Conservation (phyloP, 371 early-diverging fungal genomes). For the Vairimorpha necatrix region DNA sequence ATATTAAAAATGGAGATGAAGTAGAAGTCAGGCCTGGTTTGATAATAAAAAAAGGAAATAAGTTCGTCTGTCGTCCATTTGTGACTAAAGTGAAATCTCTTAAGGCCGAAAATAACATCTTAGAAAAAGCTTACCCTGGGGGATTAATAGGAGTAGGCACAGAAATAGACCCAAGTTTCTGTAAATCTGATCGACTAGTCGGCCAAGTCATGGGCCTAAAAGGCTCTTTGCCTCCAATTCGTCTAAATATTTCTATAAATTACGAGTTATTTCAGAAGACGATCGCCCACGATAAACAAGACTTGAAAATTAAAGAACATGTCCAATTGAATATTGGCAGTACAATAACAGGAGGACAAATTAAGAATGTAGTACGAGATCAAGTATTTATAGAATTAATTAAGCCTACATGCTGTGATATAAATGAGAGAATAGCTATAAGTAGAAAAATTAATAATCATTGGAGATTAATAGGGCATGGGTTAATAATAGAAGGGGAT, state of each 20-base stretch:
- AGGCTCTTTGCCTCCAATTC: conserved; percentile 88
- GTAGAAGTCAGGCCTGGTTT: conserved; percentile 99
- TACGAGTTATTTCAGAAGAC: conserved; percentile 90
- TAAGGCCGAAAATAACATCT: conserved; percentile 81
- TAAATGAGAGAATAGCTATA: conserved; percentile 92
- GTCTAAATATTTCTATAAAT: conserved; percentile 84
- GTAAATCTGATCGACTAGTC: conserved; percentile 94
- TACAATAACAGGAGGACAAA: conserved; percentile 87
- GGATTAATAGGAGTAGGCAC: conserved; percentile 99
- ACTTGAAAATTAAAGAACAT: conserved; percentile 83
- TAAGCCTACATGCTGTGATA: conserved; percentile 90
- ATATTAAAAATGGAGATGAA: conserved; percentile 84
- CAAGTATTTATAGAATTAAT: conserved; percentile 80
- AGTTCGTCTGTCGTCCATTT: conserved; percentile 80
- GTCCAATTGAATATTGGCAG: conserved; percentile 96
- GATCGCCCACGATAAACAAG: conserved; percentile 77
- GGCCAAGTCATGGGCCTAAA: conserved; percentile 95
- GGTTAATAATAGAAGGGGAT: conserved; percentile 41
- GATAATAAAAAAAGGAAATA: conserved; percentile 78
- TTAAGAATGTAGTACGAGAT: conserved; percentile 80
- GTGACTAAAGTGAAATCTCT: conserved; percentile 83
- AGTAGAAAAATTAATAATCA: conserved; percentile 93
- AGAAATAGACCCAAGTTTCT: conserved; percentile 90
- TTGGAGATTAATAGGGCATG: conserved; percentile 70
- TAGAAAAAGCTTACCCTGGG: conserved; percentile 96